Conservation (phyloP, 306 rosid species). For the Dryas octopetala region DNA sequence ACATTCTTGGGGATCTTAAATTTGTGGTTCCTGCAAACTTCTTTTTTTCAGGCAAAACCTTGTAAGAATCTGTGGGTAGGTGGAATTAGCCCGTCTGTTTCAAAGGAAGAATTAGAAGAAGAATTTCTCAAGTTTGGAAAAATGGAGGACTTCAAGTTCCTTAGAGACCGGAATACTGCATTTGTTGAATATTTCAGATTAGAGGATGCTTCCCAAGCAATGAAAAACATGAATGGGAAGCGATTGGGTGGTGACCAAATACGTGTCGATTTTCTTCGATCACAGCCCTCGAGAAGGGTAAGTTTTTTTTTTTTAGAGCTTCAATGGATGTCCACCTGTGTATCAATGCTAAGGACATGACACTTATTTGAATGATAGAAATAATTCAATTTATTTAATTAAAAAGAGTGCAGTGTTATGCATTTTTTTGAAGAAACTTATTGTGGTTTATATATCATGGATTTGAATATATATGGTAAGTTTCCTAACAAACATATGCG, state of each 20-base stretch:
- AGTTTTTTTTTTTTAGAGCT: slow-evolving; percentile 26
- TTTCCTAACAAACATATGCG: neutral
- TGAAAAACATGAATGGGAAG: slow-evolving; percentile 87
- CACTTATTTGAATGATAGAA: neutral
- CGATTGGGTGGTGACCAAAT: slow-evolving; percentile 86
- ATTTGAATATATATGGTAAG: neutral
- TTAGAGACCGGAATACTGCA: slow-evolving; percentile 85
- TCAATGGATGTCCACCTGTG: slow-evolving; percentile 1
- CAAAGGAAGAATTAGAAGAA: slow-evolving; percentile 79
- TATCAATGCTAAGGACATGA: neutral
- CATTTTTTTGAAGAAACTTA: neutral
- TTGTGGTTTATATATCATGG: neutral
- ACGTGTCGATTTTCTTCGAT: slow-evolving; percentile 90
- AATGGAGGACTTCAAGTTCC: slow-evolving; percentile 80
- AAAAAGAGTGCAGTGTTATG: neutral
- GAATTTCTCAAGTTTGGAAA: slow-evolving; percentile 82
- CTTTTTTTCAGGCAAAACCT: slow-evolving; percentile 76
- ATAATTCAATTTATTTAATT: neutral
- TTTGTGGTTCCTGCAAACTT: slow-evolving; percentile 17
- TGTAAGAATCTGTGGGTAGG: slow-evolving; percentile 92
- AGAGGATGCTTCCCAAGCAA: slow-evolving; percentile 88
- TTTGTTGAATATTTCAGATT: slow-evolving; percentile 75
- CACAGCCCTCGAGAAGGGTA: slow-evolving; percentile 71
- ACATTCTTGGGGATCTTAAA: neutral
- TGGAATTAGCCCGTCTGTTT: slow-evolving; percentile 79